Conservation (phyloP, 2,329 filamentous ascomycete species). For the Ophiostoma montium region DNA sequence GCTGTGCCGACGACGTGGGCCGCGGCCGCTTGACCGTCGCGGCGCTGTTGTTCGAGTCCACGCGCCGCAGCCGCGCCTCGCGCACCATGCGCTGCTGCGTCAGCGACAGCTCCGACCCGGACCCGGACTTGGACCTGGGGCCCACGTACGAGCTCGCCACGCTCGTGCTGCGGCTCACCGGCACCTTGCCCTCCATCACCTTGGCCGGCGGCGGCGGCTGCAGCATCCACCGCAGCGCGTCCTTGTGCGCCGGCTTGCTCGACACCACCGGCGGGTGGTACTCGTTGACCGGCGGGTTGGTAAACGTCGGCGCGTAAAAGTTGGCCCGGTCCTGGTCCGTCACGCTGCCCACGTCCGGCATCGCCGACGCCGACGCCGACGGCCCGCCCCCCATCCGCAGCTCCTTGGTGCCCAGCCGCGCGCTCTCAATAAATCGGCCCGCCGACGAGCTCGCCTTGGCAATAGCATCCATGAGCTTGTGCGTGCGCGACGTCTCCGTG, state of each 20-base stretch:
- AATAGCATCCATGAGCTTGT: conserved; percentile 43
- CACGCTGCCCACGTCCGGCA: conserved; percentile 15
- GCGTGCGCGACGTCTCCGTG: conserved; percentile 34
- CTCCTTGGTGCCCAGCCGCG: conserved; percentile 31
- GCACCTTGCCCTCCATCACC: conserved; percentile 78
- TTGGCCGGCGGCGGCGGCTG: conserved; percentile 82
- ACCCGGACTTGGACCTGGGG: conserved; percentile 5
- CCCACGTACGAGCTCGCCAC: conserved; percentile 35
- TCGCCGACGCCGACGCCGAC: neutral
- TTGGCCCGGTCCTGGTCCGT: conserved; percentile 36
- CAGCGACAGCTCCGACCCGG: conserved; percentile 4
- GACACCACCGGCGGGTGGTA: conserved; percentile 74
- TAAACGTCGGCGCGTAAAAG: conserved; percentile 39
- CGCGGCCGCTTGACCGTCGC: neutral
- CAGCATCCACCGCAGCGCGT: conserved; percentile 78
- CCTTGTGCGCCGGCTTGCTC: conserved; percentile 53
- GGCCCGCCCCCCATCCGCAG: conserved; percentile 8
- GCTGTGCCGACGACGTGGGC: conserved; percentile 1
- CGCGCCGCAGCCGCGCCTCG: conserved; percentile 9
- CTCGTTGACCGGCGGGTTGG: conserved; percentile 68
- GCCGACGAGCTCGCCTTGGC: conserved; percentile 42
- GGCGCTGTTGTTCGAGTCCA: conserved; percentile 8
- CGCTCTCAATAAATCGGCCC: conserved; percentile 36
- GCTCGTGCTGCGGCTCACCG: conserved; percentile 49
- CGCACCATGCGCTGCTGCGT: conserved; percentile 9